Evolutionary conservation across 768 basidiomycete species (phyloP), one percentile per base, ranked within the genome.

Genomic region (Albatrellus ellisii): DNA sequence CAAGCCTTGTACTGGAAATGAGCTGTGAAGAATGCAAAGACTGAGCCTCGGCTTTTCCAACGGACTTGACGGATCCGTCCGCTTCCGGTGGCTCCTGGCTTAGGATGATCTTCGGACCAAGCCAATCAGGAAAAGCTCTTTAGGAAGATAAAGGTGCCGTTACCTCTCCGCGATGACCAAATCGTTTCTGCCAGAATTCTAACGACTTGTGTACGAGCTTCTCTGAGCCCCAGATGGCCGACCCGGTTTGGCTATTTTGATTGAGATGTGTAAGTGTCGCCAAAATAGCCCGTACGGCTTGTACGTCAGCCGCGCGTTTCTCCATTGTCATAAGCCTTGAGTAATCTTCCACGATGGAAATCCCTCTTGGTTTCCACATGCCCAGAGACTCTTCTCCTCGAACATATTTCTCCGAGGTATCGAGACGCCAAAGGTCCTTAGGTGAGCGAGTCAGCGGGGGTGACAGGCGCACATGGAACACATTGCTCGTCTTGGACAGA

Each of bases 371-470:
- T 51, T 77, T 83, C 92, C 94, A 98, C 15, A 68, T 59, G 5
- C 72, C 77, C 22, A 98, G 68, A 3, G 68, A 60, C 53, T 97
- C 92, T 57, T 98, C 92, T 6, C 94, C 94, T 34, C 80, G 73
- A 0, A 99, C 91, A 60, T 92, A 97, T 58, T 90, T 92, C 61
- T 87, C 84, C 22, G 86, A 79, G 1, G 94, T 97, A 62, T 99
- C 90, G 39, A 98, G 66, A 29, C 91, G 68, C 95, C 94, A 97
- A 11, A 99, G 67, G 48, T 97, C 91, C 56, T 77, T 77, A 2
- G 88, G 73, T 1, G 84, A 90, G 33, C 88, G 77, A 15, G 87
- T 89, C 46, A 87, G 63, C 12, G 87, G 83, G 10, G 94, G 91
- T 2, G 77, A 76, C 25, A 98, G 68, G 34, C 73, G 70, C 37